Base-by-base conservation (phyloP, 495 filamentous ascomycete species). In the Penicillium herquei region DNA sequence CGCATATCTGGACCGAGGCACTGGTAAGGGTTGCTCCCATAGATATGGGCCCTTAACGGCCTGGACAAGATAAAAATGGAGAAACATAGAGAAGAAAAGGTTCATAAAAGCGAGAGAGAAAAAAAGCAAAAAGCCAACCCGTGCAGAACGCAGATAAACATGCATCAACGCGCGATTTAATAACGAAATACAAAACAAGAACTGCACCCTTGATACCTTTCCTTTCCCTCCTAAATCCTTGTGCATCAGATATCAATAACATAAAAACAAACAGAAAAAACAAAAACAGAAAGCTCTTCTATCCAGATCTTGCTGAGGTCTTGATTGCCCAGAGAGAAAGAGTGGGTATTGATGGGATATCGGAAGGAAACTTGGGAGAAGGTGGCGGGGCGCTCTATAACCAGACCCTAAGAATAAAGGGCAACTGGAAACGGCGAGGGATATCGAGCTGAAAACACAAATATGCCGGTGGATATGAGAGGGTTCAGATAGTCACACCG, bases 371-470 rank as follows among this genome's bases (percentile, higher is more conserved):
- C 4, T 26, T 26, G 21, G 21, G 21, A 26, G 9, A 33, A 46
- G 35, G 39, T 11, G 21, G 35, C 21, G 21, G 21, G 21, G 4
- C 21, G 58, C 61, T 65, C 64, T 62, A 64, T 59, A 56, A 47
- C 62, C 59, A 55, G 39, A 26, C 48, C 62, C 52, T 7, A 16
- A 26, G n/a, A 18, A 30, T 52, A 46, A 13, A 7, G 6, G 26
- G 39, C 37, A 48, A 49, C 56, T 55, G 59, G 55, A 42, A 58
- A 56, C 14, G 50, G 55, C 56, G 48, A 51, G 56, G 55, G 57
- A 65, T 60, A 63, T 65, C 56, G 54, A 62, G 58, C 54, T 37
- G 47, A 33, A 35, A 54, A 26, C 21, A 26, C 21, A 26, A 26
- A 26, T 26, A 26, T 26, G 21, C 21, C 21, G 21, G 21, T 26